Evolutionary conservation across 129 eudicot genomes (phyloP), one percentile per base, ranked within the genome.

Genomic region (Tagetes erecta): DNA sequence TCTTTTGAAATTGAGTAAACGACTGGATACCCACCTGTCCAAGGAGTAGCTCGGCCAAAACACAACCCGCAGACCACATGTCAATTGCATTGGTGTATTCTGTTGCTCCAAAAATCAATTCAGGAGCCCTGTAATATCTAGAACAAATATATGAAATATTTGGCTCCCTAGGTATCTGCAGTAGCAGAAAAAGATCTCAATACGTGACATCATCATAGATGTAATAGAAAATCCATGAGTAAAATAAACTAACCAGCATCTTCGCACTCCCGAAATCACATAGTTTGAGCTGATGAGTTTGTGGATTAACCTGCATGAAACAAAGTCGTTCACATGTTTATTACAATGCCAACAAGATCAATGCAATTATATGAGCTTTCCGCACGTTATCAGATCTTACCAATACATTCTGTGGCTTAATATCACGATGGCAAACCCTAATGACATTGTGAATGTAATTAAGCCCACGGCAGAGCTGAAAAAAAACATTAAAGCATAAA

Each of bases 41-140:
- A 14, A 91, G 78, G 47, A 95, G 95, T 70, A 91, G 84, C 80
- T 95, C 99, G 0, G 97, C 97, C 93, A 95, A 75, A 70, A 95
- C 99, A 81, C 99, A 95, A 62, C 99, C 99, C 40, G 81, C 96
- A 44, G 99, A 95, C 99, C 99, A 95, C 92, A 91, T 95, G 78
- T 95, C 99, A 72, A 95, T 95, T 11, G 99, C 99, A 68, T 87
- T 88, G 36, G 99, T 95, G 76, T 95, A 95, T 79, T 95, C 99
- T 56, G 97, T 88, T 60, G 97, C 99, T 67, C 99, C 99, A 77
- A 95, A 94, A 9, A 94, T 94, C 82, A 94, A 76, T 75, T 94
- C 97, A 4, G 99, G 97, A 47, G 97, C 99, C 65, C 99, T 72
- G 64, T 94, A 94, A 88, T 94, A 94, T 73, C 99, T 84, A 6